Evolutionary conservation across 108 stramenopile species (phyloP).

Genomic region (Nannochloropsis gaditana): DNA sequence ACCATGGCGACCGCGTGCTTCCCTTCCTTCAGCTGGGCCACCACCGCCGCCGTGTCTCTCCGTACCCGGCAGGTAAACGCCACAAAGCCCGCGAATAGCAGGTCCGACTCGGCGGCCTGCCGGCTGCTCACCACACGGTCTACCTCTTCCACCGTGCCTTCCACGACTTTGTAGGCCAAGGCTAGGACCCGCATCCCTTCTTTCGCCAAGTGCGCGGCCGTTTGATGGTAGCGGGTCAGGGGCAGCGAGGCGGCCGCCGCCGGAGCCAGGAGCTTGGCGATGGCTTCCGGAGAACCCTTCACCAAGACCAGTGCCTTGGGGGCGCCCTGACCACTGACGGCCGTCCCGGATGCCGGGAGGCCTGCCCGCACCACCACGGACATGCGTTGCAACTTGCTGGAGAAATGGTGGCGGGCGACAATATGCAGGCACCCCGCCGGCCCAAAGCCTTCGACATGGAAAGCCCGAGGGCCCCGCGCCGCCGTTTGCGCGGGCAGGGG

Average conservation of each 20-base stretch:
- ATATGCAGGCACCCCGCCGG: conserved; percentile 59
- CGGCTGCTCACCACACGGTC: conserved; percentile 41
- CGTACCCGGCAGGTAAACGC: conserved; percentile 88
- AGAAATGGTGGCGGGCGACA: conserved; percentile 87
- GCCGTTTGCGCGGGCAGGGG: neutral
- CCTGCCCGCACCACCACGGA: conserved; percentile 67
- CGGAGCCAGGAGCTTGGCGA: conserved; percentile 62
- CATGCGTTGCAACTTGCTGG: conserved; percentile 93
- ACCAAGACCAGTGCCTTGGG: conserved; percentile 66
- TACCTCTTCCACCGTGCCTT: conserved; percentile 44
- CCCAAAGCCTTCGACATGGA: conserved; percentile 6
- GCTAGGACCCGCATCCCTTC: conserved; percentile 87
- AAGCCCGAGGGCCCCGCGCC: neutral
- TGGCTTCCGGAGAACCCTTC: conserved; percentile 94
- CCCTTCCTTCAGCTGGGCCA: conserved; percentile 70
- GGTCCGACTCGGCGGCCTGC: conserved; percentile 62
- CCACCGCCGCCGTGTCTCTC: conserved; percentile 73
- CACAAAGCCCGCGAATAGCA: conserved; percentile 84
- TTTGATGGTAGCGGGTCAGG: conserved; percentile 42
- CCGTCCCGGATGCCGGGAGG: neutral
- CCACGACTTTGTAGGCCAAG: conserved; percentile 70
- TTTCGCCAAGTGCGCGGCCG: conserved; percentile 54
- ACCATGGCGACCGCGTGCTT: conserved; percentile 86
- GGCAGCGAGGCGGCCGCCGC: conserved; percentile 29
- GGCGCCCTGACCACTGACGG: neutral